Evolutionary conservation across 495 filamentous ascomycete genomes (phyloP).

Genomic region (Penicillium canariense): DNA sequence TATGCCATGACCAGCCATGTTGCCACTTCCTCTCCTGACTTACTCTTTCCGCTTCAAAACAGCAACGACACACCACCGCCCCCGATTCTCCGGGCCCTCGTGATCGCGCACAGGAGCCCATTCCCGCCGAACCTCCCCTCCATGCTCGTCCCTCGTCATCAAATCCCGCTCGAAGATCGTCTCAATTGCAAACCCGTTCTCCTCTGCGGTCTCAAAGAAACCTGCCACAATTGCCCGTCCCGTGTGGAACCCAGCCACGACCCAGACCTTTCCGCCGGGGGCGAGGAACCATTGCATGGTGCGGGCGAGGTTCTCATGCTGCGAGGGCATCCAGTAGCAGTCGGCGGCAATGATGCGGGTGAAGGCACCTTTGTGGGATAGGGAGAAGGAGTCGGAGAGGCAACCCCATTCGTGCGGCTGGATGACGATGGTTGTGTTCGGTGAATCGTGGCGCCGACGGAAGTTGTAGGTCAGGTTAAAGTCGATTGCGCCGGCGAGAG

Average conservation of each 20-base stretch:
- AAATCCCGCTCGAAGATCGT: slow-evolving; percentile 73
- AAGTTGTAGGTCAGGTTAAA: slow-evolving; percentile 62
- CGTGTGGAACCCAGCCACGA: slow-evolving; percentile 81
- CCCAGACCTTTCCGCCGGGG: slow-evolving; percentile 56
- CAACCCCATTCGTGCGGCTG: slow-evolving; percentile 75
- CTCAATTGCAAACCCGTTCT: slow-evolving; percentile 64
- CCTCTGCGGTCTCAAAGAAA: slow-evolving; percentile 66
- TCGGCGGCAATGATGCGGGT: slow-evolving; percentile 76
- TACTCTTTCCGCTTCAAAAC: slow-evolving; percentile 49
- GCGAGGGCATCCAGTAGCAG: slow-evolving; percentile 79
- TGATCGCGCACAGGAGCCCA: slow-evolving; percentile 56
- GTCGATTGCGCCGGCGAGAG: slow-evolving; percentile 58
- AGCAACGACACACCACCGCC: slow-evolving; percentile 76
- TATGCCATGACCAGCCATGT: no score
- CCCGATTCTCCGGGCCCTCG: slow-evolving; percentile 66
- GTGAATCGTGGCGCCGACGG: slow-evolving; percentile 16
- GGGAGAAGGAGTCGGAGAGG: slow-evolving; percentile 53
- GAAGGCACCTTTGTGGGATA: slow-evolving; percentile 48
- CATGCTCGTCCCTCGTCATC: slow-evolving; percentile 54
- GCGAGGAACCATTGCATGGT: slow-evolving; percentile 74
- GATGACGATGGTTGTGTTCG: slow-evolving; percentile 36
- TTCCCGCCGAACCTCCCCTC: slow-evolving; percentile 50
- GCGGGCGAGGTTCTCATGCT: slow-evolving; percentile 68
- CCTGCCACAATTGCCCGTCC: slow-evolving; percentile 65
- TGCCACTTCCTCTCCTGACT: background rate